phyloP scores from a whole-genome alignment of 371 early-diverging fungal genomes.

The Zopfochytrium polystomum region DNA sequence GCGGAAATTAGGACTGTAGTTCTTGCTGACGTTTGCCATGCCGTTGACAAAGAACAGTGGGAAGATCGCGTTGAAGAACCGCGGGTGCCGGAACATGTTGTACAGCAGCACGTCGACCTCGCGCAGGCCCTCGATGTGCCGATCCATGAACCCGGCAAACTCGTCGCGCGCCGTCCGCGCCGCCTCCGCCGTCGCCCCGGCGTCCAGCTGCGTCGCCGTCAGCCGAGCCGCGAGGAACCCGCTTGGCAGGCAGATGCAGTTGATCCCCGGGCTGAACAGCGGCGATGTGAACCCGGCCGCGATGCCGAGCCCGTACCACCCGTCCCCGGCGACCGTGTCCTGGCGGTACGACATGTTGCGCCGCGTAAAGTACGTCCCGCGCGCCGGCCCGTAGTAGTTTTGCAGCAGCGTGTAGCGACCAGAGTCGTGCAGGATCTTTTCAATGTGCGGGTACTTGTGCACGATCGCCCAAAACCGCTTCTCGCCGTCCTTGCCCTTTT shows the following conservation, averaged over 20 bases:
- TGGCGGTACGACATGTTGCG: slow-evolving; percentile 11
- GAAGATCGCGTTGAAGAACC: slow-evolving; percentile 7
- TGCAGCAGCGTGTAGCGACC: neutral
- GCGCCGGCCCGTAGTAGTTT: slow-evolving; percentile 3
- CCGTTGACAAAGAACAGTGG: slow-evolving; percentile 11
- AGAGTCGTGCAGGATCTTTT: neutral
- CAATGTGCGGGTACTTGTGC: slow-evolving; percentile 7
- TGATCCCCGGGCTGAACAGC: slow-evolving; percentile 19
- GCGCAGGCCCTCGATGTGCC: slow-evolving; percentile 7
- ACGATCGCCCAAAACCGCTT: slow-evolving; percentile 16
- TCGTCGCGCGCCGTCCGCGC: neutral
- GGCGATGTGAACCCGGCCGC: slow-evolving; percentile 21
- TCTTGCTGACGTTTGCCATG: slow-evolving; percentile 3
- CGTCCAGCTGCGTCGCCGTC: slow-evolving; percentile 4
- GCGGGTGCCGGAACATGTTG: slow-evolving; percentile 14
- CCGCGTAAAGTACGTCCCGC: slow-evolving; percentile 2
- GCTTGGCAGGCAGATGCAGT: slow-evolving; percentile 1
- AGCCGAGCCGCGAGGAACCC: slow-evolving; percentile 8
- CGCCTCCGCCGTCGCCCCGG: neutral
- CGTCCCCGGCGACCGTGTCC: slow-evolving; percentile 4
- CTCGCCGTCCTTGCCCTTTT: slow-evolving; percentile 2
- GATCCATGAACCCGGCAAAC: neutral
- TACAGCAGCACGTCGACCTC: slow-evolving; percentile 10
- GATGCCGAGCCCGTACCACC: slow-evolving; percentile 17
- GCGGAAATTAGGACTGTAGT: neutral